phyloP scores from a whole-genome alignment of 306 rosid genomes.

The Pterocarpus macrocarpus region DNA sequence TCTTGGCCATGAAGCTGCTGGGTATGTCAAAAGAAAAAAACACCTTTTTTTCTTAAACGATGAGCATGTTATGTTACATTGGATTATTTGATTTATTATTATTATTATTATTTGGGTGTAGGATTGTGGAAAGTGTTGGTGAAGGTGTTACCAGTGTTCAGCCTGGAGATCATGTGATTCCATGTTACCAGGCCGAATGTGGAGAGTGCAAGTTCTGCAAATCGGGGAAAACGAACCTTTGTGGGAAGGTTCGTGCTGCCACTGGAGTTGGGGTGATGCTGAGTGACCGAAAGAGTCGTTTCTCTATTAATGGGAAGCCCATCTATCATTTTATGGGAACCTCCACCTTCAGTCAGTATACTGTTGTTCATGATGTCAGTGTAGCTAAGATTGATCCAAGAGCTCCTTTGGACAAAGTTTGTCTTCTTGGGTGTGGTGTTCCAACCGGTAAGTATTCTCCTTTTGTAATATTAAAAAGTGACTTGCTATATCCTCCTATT shows the following conservation, averaged over 20 bases:
- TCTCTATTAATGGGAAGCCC: conserved; percentile 83
- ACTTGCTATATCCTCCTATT: no score
- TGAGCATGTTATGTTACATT: conserved; percentile 25
- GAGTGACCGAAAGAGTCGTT: conserved; percentile 82
- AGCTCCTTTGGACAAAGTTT: conserved; percentile 93
- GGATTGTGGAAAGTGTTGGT: conserved; percentile 96
- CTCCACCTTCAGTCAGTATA: conserved; percentile 94
- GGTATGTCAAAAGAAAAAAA: conserved; percentile 51
- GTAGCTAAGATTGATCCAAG: conserved; percentile 87
- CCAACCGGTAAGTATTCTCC: conserved; percentile 57
- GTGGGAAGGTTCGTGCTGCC: conserved; percentile 93
- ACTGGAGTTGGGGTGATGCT: conserved; percentile 97
- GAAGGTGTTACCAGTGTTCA: conserved; percentile 91
- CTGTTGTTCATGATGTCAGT: conserved; percentile 96
- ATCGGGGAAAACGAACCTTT: conserved; percentile 96
- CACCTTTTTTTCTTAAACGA: background rate
- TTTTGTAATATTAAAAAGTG: no score
- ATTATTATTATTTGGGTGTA: conserved; percentile 39
- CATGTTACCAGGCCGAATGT: conserved; percentile 99
- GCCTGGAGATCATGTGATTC: conserved; percentile 97
- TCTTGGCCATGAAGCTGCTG: conserved; percentile 99
- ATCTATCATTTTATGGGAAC: conserved; percentile 98
- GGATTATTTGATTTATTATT: background rate
- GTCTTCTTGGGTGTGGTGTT: conserved; percentile 97
- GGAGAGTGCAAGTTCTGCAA: conserved; percentile 95